These are phyloP conservation scores for Nitzschia palea DNA, from an alignment of 108 stramenopile species.

Conservation along the genomic window DNA sequence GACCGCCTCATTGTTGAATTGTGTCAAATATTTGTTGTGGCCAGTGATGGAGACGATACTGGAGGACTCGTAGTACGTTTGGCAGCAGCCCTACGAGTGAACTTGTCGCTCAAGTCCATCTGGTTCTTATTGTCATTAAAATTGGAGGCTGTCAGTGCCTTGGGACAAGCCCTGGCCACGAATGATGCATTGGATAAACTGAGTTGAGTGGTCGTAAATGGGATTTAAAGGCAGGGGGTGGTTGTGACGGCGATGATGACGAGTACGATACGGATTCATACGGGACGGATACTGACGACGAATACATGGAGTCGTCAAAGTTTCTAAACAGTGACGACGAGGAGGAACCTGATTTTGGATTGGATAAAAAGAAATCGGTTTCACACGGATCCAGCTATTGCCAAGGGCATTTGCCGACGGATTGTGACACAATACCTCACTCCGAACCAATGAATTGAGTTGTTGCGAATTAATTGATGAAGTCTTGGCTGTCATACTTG, in stretches of 20 bases:
- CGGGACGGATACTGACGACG: not conserved
- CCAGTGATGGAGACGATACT: slow-evolving; percentile 6
- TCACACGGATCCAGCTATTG: not conserved
- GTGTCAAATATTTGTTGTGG: slow-evolving; percentile 18
- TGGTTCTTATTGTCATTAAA: slow-evolving; percentile 25
- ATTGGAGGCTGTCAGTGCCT: not conserved
- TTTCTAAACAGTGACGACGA: not conserved
- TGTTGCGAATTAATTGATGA: slow-evolving; percentile 22
- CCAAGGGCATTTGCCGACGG: slow-evolving; percentile 5
- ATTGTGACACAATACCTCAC: slow-evolving; percentile 1
- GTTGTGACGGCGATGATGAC: not conserved
- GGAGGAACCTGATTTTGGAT: not conserved
- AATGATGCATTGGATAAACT: slow-evolving; percentile 14
- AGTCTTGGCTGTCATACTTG: not conserved
- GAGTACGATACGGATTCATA: not conserved
- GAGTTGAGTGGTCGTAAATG: slow-evolving; percentile 23
- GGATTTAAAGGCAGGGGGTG: not conserved
- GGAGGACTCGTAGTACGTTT: slow-evolving; percentile 7
- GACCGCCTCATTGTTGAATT: slow-evolving; percentile 3
- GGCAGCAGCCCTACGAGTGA: slow-evolving; percentile 12
- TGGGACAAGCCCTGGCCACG: slow-evolving; percentile 7
- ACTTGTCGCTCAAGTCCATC: slow-evolving; percentile 9
- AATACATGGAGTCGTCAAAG: not conserved
- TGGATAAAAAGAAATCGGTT: too few relatives aligned
- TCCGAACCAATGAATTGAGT: slow-evolving; percentile 16